Base-by-base conservation (phyloP, 495 filamentous ascomycete genomes). In the Trichoderma gamsii region DNA sequence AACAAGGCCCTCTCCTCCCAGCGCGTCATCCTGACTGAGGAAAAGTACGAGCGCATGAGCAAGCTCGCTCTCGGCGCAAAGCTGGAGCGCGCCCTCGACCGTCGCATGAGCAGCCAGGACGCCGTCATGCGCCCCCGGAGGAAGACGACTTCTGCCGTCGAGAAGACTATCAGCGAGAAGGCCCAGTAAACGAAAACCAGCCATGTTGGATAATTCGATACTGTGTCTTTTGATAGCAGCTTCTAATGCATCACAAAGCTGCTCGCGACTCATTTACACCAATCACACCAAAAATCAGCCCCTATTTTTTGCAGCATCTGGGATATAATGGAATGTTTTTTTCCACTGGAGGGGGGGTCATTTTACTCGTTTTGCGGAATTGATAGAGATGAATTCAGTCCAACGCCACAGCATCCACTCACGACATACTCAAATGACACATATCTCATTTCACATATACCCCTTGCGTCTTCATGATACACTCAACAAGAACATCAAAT, bases 81-180 rank as follows among this genome's bases (percentile, higher is more conserved):
- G 69, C 74, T 76, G 27, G 76, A 99, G 76, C 88, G 95, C 49
- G 95, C 95, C 15, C 86, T 99, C 46, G 91, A 87, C 67, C 83
- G 95, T 72, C 86, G 95, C 72, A 96, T 98, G 93, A 89, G 84
- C 29, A 77, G 90, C 72, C 95, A 99, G 76, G 95, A 99, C 77
- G 96, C 95, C 61, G 87, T 91, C 68, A 94, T 96, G 85, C 86
- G 88, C 64, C 78, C 80, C 64, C 76, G 80, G 63, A 80, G 79
- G 73, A 79, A 78, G 67, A 76, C 72, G 64, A 56, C 46, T 12
- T 29, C 49, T 25, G 51, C 66, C 0, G 16, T 52, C 1, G 44
- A 41, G 29, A 61, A 56, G 29, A 43, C 25, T 25, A n/a, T 61
- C 66, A 61, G 21, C 29, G 66, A 66, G 21, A 66, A 66, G 65